phyloP scores from a whole-genome alignment of 2,329 filamentous ascomycete species.

The Curvularia eragrostidis region DNA sequence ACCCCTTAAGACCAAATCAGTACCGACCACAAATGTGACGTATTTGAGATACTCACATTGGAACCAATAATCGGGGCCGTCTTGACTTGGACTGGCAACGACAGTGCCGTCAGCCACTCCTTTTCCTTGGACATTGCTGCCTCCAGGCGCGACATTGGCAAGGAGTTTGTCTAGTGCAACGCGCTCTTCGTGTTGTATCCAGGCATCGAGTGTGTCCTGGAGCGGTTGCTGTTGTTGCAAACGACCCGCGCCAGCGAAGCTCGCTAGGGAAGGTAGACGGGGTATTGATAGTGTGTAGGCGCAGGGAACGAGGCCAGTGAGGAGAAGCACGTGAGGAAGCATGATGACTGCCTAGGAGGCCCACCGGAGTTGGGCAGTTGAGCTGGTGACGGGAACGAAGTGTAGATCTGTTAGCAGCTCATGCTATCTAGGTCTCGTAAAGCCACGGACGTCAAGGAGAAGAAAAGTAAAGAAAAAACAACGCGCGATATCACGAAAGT shows the following conservation, averaged over 20 bases:
- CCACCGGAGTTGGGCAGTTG: neutral
- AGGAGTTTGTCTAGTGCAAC: conserved; percentile 50
- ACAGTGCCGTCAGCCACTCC: conserved; percentile 51
- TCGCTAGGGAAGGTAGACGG: conserved; percentile 19
- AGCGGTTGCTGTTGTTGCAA: conserved; percentile 38
- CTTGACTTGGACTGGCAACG: conserved; percentile 52
- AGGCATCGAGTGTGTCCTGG: conserved; percentile 40
- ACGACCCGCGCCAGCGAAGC: conserved; percentile 27
- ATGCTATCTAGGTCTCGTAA: neutral
- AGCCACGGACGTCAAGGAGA: neutral
- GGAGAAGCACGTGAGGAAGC: conserved; percentile 14
- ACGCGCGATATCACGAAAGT: conserved; percentile 3
- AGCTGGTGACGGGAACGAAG: conserved; percentile 1
- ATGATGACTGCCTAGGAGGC: conserved; percentile 8
- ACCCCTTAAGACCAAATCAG: conserved; percentile 38
- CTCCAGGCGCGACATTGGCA: conserved; percentile 53
- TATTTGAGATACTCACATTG: conserved; percentile 45
- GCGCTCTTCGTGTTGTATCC: conserved; percentile 48
- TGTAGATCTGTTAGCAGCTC: conserved; percentile 6
- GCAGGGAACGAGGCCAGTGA: conserved; percentile 20
- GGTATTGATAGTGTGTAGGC: conserved; percentile 43
- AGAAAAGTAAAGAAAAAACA: neutral
- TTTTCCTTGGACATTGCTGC: conserved; percentile 44
- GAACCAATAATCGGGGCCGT: conserved; percentile 54
- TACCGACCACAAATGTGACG: neutral